Percentiles rank a stretch among this genome's conserved stretches.
phyloP scores from a whole-genome alignment of 495 filamentous ascomycete species.

The Lepidopterella palustris region DNA sequence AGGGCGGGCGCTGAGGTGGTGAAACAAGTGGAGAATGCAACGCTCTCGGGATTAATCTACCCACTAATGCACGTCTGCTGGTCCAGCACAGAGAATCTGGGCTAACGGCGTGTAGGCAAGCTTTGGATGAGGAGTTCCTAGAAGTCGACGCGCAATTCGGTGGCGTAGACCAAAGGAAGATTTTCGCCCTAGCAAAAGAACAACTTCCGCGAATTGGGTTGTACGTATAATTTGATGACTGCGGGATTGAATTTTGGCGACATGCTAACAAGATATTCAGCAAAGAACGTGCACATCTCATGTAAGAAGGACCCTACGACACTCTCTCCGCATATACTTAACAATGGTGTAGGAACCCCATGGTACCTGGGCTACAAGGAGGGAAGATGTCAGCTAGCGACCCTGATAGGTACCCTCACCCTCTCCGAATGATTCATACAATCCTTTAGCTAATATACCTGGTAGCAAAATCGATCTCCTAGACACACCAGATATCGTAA shows the following conservation, averaged over 20 bases:
- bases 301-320: too few relatives aligned
- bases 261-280: conserved; percentile 7
- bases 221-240: conserved; percentile 51
- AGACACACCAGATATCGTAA: conserved; percentile 62
- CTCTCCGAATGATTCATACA: too few relatives aligned
- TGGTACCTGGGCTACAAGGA: conserved; percentile 77
- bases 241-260: too few relatives aligned
- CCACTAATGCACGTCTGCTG: conserved; percentile 51
- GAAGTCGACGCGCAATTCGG: conserved; percentile 76
- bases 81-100: not conserved
- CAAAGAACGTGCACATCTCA: conserved; percentile 63
- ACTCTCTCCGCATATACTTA: too few relatives aligned
- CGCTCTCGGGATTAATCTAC: conserved; percentile 76
- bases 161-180: conserved; percentile 79
- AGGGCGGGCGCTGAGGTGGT: conserved; percentile 90
- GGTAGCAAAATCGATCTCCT: conserved; percentile 90
- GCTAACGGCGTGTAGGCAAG: conserved; percentile 44
- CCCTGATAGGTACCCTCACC: too few relatives aligned
- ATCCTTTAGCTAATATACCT: conserved; percentile 48
- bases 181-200: conserved; percentile 76
- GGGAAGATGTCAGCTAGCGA: conserved; percentile 62
- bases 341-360: too few relatives aligned
- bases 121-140: conserved; percentile 85
- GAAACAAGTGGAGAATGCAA: conserved; percentile 73
- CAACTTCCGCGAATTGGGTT: conserved; percentile 66